phyloP scores from a whole-genome alignment of 2,329 filamentous ascomycete species.

The Xylariaceae sp. region DNA sequence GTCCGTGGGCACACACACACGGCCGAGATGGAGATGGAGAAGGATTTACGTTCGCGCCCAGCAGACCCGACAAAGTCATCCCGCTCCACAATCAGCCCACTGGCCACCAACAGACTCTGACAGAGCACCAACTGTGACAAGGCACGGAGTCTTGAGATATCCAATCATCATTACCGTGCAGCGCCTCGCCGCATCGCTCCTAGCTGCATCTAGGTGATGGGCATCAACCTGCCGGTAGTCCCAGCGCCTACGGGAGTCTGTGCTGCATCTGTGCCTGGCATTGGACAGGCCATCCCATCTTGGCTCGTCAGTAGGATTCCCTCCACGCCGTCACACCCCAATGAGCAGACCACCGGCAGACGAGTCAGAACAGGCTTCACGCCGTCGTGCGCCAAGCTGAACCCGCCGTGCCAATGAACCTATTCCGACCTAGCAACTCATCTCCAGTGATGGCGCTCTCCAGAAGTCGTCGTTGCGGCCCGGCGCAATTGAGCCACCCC shows the following conservation, averaged over 20 bases:
- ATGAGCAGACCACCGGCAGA: neutral
- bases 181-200: no score
- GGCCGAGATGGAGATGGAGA: no score
- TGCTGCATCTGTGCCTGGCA: conserved; percentile 9
- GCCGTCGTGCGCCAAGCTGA: conserved; percentile 16
- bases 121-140: no score
- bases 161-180: no score
- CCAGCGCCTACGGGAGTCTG: conserved; percentile 6
- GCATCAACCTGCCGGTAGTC: conserved; percentile 7
- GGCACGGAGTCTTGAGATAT: no score
- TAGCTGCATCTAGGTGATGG: neutral
- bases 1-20: no score
- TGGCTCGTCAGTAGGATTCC: no score
- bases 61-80: no score
- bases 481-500: conserved; percentile 3
- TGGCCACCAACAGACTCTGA: no score
- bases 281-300: conserved; percentile 1
- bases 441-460: conserved; percentile 6
- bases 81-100: no score
- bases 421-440: conserved; percentile 3
- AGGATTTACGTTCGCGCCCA: no score
- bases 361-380: conserved; percentile 11
- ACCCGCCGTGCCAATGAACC: conserved; percentile 9
- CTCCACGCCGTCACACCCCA: conserved; percentile 8
- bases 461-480: conserved; percentile 3